Evolutionary conservation across 805 yeast species (phyloP), one percentile per base, ranked within the genome.

Genomic region (Wickerhamomyces subpelliculosus): DNA sequence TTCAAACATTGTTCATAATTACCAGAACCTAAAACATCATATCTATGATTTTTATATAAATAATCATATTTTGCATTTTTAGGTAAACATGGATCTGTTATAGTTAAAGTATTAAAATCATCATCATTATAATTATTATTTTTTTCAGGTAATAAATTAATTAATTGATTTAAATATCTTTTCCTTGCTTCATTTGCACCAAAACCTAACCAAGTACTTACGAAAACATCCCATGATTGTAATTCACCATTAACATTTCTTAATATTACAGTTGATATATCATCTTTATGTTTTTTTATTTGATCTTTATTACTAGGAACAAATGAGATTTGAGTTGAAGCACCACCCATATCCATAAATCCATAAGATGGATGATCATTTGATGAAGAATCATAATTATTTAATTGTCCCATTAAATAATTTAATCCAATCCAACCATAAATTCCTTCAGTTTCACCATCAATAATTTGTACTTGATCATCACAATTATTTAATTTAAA

Each of bases 271-370:
- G 67, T 70, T 22, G 81, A 75, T 38, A 89, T 69, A 56, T 88
- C 95, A 38, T 89, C 89, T 30, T 62, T 56, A 57, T 87, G 95
- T 44, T 71, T 72, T 20, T 57, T 61, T 8, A 82, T 60, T 43
- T 86, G 88, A n/a, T 71, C 65, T 4, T 52, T 45, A 29, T 72
- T 69, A 4, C 78, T 72, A 0, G 97, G 97, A 8, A 84, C 88
- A 69, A 89, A 93, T 8, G 97, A 95, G 18, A 93, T 75, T 55
- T 93, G 98, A 0, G 96, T 87, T 2, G 96, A 87, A 0, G 98
- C 98, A 12, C 98, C 98, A 13, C 98, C 98, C 98, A 93, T 93
- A 59, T 93, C 98, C 90, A 93, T 83, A 51, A 93, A 90, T 5
- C 98, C 98, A 46, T 73, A 80, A 0, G 95, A 78, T n/a, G 61